Percentiles rank a stretch among this genome's conserved stretches.
These are phyloP conservation scores for Magnolia kwangsiensis DNA, from an alignment of 164 flowering plant genomes.

Conservation along the genomic window DNA sequence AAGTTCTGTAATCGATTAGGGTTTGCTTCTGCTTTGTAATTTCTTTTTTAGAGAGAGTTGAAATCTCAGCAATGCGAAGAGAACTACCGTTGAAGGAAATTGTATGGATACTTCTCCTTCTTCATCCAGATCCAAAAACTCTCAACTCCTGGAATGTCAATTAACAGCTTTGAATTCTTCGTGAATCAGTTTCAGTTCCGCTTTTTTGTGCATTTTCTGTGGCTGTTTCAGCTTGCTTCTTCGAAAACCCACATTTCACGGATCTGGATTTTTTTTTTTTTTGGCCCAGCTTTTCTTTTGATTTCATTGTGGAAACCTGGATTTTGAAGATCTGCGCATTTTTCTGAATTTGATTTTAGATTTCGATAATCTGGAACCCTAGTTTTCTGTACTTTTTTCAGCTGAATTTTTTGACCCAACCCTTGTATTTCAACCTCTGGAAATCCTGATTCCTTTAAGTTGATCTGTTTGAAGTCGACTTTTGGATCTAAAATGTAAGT, in stretches of 20 bases:
- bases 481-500: neutral
- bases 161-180: neutral
- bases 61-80: too few relatives aligned
- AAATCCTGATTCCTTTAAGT: neutral
- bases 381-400: neutral
- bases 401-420: neutral
- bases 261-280: neutral
- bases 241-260: neutral
- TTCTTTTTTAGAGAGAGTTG: too few relatives aligned
- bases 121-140: too few relatives aligned
- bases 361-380: neutral
- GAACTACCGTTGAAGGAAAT: too few relatives aligned
- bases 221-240: neutral
- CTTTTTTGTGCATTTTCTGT: neutral
- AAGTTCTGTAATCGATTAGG: too few relatives aligned
- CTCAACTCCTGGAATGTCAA: neutral
- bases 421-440: neutral
- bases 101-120: too few relatives aligned
- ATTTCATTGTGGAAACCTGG: neutral
- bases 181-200: neutral
- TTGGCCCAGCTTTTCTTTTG: neutral
- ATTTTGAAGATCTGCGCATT: neutral
- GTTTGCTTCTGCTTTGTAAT: too few relatives aligned
- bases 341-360: neutral
- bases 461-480: neutral